Evolutionary conservation across 371 early-diverging fungal species (phyloP).

Genomic region (Encephalitozoon intestinalis): DNA sequence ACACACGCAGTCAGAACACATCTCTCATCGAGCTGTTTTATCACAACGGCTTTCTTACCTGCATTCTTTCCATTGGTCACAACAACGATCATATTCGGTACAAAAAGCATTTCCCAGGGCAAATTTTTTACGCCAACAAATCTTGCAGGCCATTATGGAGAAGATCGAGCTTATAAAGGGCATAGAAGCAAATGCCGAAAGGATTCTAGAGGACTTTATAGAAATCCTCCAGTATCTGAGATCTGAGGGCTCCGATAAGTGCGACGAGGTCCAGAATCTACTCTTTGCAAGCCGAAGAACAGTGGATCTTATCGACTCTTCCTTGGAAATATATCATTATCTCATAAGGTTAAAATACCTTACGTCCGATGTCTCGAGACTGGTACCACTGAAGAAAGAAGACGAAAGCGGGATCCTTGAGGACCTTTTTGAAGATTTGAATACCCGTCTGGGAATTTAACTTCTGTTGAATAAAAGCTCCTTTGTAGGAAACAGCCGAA

Average conservation of each 20-base stretch:
- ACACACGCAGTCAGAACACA: constrained; percentile 52
- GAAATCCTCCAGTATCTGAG: background rate
- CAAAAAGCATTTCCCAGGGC: constrained; percentile 45
- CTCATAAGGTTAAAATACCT: background rate
- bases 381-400: background rate
- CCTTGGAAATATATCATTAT: constrained; percentile 16
- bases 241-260: background rate
- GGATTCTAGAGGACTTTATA: constrained; percentile 18
- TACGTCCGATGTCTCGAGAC: background rate
- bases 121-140: constrained; percentile 1
- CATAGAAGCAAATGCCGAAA: constrained; percentile 19
- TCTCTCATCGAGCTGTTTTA: constrained; percentile 42
- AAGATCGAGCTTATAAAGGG: background rate
- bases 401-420: background rate
- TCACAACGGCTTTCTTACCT: constrained; percentile 55
- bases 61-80: constrained; percentile 54
- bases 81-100: constrained; percentile 48
- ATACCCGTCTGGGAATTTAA: background rate
- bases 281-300: constrained; percentile 17
- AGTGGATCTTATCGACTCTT: background rate
- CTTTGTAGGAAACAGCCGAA: too few relatives aligned
- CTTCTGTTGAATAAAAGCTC: background rate
- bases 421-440: background rate
- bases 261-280: background rate
- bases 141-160: background rate